Conservation (phyloP, 2,329 filamentous ascomycete species). For the Fusarium succisae region DNA sequence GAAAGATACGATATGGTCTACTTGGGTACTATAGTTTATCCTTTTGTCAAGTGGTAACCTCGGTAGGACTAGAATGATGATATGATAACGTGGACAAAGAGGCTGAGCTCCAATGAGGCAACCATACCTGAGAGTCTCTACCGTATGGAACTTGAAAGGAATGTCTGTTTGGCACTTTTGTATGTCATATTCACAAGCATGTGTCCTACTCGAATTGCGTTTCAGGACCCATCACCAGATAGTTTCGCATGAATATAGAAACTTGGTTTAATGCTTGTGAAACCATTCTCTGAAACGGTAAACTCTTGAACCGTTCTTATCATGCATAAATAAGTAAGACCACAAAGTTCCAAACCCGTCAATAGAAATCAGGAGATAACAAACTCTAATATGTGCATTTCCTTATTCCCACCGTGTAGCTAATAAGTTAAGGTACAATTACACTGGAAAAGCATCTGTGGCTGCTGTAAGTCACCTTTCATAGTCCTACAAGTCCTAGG, state of each 20-base stretch:
- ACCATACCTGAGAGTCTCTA: neutral
- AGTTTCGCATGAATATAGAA: conserved; percentile 10
- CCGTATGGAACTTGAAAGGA: neutral
- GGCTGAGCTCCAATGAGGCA: conserved; percentile 8
- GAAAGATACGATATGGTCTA: neutral
- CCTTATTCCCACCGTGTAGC: conserved; percentile 16
- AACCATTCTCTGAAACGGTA: conserved; percentile 26
- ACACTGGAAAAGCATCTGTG: neutral
- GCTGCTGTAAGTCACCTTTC: neutral
- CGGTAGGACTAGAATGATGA: neutral
- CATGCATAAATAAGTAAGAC: neutral
- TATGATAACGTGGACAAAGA: conserved; percentile 12
- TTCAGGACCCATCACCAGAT: conserved; percentile 9
- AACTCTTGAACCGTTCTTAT: neutral
- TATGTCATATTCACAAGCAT: neutral
- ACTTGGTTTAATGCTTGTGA: conserved; percentile 16
- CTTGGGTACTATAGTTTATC: neutral
- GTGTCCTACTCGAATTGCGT: conserved; percentile 23
- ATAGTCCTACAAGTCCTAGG: conserved; percentile 20
- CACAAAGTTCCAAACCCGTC: neutral
- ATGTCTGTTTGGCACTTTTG: conserved; percentile 14
- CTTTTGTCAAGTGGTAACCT: neutral
- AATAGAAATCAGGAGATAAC: neutral
- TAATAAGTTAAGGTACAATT: neutral
- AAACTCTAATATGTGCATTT: neutral